phyloP scores from a whole-genome alignment of 345 rosid species.

The Salix arbutifolia region DNA sequence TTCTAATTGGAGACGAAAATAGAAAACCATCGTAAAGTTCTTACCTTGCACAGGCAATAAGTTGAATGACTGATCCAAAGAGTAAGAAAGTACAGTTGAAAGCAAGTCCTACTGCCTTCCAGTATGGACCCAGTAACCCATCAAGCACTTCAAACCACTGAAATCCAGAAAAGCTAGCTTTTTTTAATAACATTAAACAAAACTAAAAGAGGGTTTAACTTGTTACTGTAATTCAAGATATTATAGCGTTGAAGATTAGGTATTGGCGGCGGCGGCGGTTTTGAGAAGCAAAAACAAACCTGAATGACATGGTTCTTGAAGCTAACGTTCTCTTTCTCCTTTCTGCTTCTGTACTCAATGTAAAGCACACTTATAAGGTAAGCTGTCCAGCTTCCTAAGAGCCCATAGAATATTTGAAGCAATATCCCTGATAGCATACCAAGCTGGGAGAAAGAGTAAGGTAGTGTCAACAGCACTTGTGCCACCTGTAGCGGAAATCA shows the following conservation, averaged over 20 bases:
- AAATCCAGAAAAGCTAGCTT: neutral
- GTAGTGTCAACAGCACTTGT: slow-evolving; percentile 86
- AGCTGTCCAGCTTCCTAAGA: slow-evolving; percentile 98
- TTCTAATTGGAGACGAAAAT: neutral
- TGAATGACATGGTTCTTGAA: slow-evolving; percentile 96
- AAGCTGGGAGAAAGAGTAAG: slow-evolving; percentile 95
- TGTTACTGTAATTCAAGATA: neutral
- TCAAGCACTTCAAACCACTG: slow-evolving; percentile 99
- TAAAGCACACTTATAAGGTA: slow-evolving; percentile 96
- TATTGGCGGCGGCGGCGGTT: slow-evolving; percentile 2
- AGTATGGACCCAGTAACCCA: slow-evolving; percentile 86
- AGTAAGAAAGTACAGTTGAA: slow-evolving; percentile 97
- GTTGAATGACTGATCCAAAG: slow-evolving; percentile 97
- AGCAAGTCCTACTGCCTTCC: slow-evolving; percentile 94
- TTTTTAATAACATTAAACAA: neutral
- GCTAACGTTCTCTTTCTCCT: slow-evolving; percentile 89
- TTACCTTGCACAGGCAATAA: slow-evolving; percentile 95
- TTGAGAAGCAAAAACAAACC: slow-evolving; percentile 24
- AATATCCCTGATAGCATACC: slow-evolving; percentile 88
- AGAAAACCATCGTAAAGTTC: neutral
- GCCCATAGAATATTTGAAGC: slow-evolving; percentile 81
- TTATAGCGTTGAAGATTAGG: slow-evolving; percentile 16
- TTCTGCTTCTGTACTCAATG: slow-evolving; percentile 81
- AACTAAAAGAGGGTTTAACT: neutral
- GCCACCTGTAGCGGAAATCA: slow-evolving; percentile 51